phyloP scores from a whole-genome alignment of 2,329 filamentous ascomycete species.

The Trichoderma polysporum region DNA sequence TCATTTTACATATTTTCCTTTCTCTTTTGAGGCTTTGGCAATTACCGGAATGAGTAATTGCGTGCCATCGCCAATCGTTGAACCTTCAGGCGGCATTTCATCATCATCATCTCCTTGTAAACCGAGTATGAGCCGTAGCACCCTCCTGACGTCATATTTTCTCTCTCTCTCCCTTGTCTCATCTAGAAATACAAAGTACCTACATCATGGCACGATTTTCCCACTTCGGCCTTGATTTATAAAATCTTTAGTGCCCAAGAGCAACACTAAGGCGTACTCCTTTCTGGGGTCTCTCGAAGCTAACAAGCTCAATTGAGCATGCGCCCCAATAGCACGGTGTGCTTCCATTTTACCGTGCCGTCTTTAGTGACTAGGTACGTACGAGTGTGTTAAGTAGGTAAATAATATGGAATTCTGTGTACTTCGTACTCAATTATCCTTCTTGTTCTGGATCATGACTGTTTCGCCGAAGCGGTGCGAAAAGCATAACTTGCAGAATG shows the following conservation, averaged over 20 bases:
- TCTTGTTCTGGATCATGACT: background rate
- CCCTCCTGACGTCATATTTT: background rate
- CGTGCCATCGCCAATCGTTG: background rate
- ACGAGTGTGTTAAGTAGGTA: background rate
- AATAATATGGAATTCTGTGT: background rate
- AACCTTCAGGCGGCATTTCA: background rate
- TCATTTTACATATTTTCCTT: background rate
- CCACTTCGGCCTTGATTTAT: background rate
- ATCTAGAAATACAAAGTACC: background rate
- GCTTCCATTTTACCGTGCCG: background rate
- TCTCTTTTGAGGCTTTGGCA: background rate
- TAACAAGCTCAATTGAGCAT: background rate
- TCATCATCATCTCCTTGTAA: background rate
- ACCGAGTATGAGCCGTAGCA: too few species aligned
- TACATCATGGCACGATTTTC: background rate
- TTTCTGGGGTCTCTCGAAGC: background rate
- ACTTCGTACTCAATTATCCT: background rate
- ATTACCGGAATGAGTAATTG: background rate
- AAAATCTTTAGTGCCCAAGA: background rate
- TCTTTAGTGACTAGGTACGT: background rate
- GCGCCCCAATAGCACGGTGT: background rate
- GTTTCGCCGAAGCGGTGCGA: background rate
- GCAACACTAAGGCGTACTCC: background rate
- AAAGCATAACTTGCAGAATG: background rate
- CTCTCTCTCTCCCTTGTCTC: background rate